Conservation (phyloP, 2,329 filamentous ascomycete genomes). For the Capronia coronata region DNA sequence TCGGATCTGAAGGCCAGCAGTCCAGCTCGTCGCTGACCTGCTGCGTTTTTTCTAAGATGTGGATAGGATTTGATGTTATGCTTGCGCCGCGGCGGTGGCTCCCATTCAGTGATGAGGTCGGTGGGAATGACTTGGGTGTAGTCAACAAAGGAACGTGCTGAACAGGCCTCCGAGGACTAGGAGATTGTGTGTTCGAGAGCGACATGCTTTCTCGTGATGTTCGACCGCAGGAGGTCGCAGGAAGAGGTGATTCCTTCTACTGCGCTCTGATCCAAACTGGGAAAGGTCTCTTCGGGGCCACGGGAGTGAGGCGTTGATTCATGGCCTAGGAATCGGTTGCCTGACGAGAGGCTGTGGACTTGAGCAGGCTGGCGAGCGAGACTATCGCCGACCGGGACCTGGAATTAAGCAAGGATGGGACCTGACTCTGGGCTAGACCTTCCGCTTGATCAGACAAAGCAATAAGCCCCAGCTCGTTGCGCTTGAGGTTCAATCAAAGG, state of each 20-base stretch:
- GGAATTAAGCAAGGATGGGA: background rate
- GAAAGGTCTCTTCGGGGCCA: slow-evolving; percentile 10
- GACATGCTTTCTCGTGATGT: slow-evolving; percentile 11
- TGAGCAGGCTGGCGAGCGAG: slow-evolving; percentile 2
- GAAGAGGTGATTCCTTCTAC: slow-evolving; percentile 4
- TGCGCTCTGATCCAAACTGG: slow-evolving; percentile 9
- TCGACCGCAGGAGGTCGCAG: background rate
- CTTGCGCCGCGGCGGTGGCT: slow-evolving; percentile 13
- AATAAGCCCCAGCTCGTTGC: slow-evolving; percentile 11
- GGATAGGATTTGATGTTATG: slow-evolving; percentile 23
- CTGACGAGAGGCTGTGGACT: slow-evolving; percentile 10
- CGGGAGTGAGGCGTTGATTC: slow-evolving; percentile 9
- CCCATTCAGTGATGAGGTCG: slow-evolving; percentile 4
- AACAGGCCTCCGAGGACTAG: slow-evolving; percentile 2
- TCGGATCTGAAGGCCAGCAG: slow-evolving; percentile 1
- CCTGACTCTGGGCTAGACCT: background rate
- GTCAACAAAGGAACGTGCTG: slow-evolving; percentile 10
- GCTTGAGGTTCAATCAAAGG: background rate
- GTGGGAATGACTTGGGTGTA: slow-evolving; percentile 3
- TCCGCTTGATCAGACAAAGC: background rate
- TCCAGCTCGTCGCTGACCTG: slow-evolving; percentile 4
- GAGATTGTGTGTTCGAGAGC: slow-evolving; percentile 6
- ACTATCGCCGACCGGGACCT: background rate
- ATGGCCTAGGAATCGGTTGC: slow-evolving; percentile 14
- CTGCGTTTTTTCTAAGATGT: background rate